These are phyloP conservation scores for Platanus orientalis DNA, from an alignment of 164 flowering plant species.

Conservation along the genomic window DNA sequence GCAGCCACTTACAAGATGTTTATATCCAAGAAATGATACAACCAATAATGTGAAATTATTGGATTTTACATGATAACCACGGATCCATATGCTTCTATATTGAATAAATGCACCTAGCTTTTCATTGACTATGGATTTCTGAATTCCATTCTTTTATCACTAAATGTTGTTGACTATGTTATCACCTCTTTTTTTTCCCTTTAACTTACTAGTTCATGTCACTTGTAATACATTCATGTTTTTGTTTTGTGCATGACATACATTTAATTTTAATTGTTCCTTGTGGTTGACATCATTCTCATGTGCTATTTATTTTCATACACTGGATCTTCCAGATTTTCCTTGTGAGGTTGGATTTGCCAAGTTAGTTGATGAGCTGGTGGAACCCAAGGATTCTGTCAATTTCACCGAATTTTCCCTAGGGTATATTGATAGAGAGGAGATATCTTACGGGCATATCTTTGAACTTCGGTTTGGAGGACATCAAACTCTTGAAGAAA, in stretches of 20 bases:
- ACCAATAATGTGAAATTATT: no score
- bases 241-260: neutral
- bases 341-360: conserved; percentile 66
- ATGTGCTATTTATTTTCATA: neutral
- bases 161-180: no score
- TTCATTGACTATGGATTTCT: no score
- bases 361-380: conserved; percentile 45
- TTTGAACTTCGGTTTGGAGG: conserved; percentile 78
- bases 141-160: no score
- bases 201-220: neutral
- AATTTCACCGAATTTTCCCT: conserved; percentile 57
- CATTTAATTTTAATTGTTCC: neutral
- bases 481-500: conserved; percentile 80
- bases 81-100: no score
- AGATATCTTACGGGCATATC: conserved; percentile 16
- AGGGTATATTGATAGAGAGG: conserved; percentile 53
- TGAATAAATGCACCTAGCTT: no score
- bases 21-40: no score
- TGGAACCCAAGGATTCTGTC: conserved; percentile 51
- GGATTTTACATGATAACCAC: no score
- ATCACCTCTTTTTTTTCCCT: no score
- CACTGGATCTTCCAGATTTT: conserved; percentile 40
- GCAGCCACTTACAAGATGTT: no score
- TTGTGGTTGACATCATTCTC: conserved; percentile 5
- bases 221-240: neutral